phyloP scores from a whole-genome alignment of 2,329 filamentous ascomycete genomes.

The Zalaria obscura region DNA sequence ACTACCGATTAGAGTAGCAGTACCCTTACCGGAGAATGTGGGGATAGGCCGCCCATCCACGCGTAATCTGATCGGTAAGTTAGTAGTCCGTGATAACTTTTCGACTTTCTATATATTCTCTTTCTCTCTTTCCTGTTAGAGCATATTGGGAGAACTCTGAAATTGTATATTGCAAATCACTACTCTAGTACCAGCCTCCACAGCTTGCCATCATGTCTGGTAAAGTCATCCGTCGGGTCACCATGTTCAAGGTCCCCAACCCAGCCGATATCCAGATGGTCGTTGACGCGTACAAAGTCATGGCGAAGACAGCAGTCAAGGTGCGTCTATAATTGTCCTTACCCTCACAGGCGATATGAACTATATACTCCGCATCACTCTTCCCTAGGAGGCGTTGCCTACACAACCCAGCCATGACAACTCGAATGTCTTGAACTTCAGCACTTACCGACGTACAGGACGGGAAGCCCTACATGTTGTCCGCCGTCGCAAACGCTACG shows the following conservation, averaged over 20 bases:
- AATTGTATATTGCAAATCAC: no score
- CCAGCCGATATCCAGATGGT: slow-evolving; percentile 28
- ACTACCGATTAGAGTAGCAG: no score
- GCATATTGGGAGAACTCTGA: no score
- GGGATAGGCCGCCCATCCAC: no score
- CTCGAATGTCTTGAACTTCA: background rate
- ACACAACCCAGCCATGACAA: background rate
- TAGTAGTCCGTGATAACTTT: no score
- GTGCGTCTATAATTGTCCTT: slow-evolving; percentile 11
- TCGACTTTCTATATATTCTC: no score
- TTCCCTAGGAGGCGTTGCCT: background rate
- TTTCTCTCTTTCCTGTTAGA: no score
- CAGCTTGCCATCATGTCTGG: background rate
- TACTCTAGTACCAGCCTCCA: no score
- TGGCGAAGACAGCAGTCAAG: slow-evolving; percentile 30
- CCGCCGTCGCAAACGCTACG: slow-evolving; percentile 39
- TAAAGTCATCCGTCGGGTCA: slow-evolving; percentile 30
- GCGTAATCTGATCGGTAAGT: no score
- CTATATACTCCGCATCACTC: no score
- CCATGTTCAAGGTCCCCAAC: slow-evolving; percentile 39
- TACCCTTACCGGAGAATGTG: no score
- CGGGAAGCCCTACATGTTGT: slow-evolving; percentile 55
- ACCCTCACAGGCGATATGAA: no score
- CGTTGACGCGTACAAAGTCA: slow-evolving; percentile 29
- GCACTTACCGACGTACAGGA: slow-evolving; percentile 32